Evolutionary conservation across 352 stramenopile genomes (phyloP).

Genomic region (Phytophthora niederhauseri): DNA sequence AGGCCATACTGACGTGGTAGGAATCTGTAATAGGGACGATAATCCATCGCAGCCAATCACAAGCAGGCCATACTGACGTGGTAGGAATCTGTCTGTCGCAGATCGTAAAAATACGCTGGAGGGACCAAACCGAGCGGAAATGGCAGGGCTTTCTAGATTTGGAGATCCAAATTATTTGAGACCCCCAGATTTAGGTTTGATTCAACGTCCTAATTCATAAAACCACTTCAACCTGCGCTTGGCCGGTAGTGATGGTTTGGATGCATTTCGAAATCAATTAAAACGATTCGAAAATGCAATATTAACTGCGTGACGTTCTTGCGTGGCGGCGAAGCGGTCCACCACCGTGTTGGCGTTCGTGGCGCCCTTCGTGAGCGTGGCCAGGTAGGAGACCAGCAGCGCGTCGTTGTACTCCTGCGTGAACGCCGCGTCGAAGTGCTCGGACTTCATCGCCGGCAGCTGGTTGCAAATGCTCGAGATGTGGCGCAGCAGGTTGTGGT

Average conservation of each 20-base stretch:
- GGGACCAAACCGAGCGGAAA: constrained; percentile 1
- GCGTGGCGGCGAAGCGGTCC: constrained; percentile 75
- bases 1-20: too few relatives aligned
- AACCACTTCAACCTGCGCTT: constrained; percentile 17
- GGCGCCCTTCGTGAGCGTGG: constrained; percentile 83
- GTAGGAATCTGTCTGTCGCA: constrained; percentile 3
- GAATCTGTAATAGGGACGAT: too few relatives aligned
- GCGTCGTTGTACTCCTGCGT: constrained; percentile 87
- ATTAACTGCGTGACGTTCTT: too few relatives aligned
- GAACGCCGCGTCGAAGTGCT: constrained; percentile 78
- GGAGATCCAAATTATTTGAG: not conserved
- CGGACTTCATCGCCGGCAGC: constrained; percentile 75
- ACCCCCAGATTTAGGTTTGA: not conserved
- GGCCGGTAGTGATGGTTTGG: too few relatives aligned
- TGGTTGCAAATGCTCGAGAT: constrained; percentile 90
- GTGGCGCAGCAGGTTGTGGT: constrained; percentile 83
- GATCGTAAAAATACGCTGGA: constrained; percentile 5
- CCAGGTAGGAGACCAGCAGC: constrained; percentile 82
- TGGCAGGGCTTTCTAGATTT: not conserved
- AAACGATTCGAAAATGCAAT: too few relatives aligned
- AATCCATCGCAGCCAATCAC: constrained; percentile 15
- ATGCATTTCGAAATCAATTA: too few relatives aligned
- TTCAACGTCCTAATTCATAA: constrained; percentile 19
- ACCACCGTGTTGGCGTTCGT: constrained; percentile 82
- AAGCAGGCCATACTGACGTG: constrained; percentile 1